Base-by-base conservation (phyloP, 116 monocot species). In the Phalaenopsis hybrid region DNA sequence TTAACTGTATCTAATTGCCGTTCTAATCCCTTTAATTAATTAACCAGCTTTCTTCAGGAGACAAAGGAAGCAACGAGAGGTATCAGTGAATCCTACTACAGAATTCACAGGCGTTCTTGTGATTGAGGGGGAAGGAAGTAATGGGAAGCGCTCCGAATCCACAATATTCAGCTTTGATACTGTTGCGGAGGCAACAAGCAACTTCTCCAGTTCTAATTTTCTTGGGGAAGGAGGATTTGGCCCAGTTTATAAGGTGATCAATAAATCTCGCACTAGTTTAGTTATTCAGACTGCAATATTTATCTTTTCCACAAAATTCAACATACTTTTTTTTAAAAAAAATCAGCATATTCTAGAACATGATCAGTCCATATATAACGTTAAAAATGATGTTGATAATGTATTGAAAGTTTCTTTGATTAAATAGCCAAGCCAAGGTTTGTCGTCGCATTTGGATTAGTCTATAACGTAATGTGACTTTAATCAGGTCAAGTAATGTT, bases 181-280 rank as follows among this genome's bases (percentile, higher is more conserved):
- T 8, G 74, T 88, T 43, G 77, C 68, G 70, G 44, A 1, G 1
- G 85, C 85, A 13, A 88, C 88, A 0, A 33, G 51, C 16, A 43
- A 79, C 10, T 88, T 88, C 77, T 80, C 57, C 4, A 15, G 18
- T 33, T 67, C 83, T 41, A 85, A 88, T 45, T 74, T 80, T 7
- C 83, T 88, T 4, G 88, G 88, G 49, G 63, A 78, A 57, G 88
- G 88, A 50, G 88, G 79, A 79, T 79, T 79, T 63, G 79, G 79
- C 43, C 57, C 79, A 43, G 79, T 79, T 23, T 79, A 79, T 58
- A 79, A 79, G 61, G 79, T 23, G 23, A 63, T 20, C 5, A 63
- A 55, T 9, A 50, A 50, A 2, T 50, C 50, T 50, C 10, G 9
- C 50, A 50, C 12, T 48, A 6, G 0, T 7, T 48, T 7, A 48